phyloP scores from a whole-genome alignment of 192 early-diverging fungal species.

The Umbelopsis isabellina region DNA sequence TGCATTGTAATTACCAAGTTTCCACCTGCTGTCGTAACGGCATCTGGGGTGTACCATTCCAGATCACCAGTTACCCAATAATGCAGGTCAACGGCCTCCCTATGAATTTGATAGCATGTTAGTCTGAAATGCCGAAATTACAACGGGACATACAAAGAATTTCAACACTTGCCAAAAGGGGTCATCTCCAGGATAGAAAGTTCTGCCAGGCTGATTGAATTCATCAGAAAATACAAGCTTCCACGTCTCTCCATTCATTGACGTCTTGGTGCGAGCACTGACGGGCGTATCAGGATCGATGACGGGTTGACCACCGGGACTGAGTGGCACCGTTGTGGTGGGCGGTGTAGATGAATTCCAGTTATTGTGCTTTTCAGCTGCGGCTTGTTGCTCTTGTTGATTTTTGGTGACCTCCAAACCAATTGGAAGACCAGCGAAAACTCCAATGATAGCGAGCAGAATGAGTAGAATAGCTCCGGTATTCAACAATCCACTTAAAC shows the following conservation, averaged over 20 bases:
- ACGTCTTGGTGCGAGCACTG: constrained; percentile 38
- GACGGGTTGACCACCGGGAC: not conserved
- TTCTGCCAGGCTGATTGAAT: constrained; percentile 56
- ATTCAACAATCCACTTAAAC: not conserved
- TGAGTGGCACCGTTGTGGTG: not conserved
- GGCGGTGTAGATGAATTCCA: constrained; percentile 6
- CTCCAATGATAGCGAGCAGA: not conserved
- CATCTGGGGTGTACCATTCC: constrained; percentile 59
- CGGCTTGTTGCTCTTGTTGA: not conserved
- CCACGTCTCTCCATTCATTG: constrained; percentile 48
- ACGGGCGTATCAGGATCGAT: constrained; percentile 51
- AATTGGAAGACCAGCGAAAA: constrained; percentile 1
- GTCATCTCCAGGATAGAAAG: constrained; percentile 57
- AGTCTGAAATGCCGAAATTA: not conserved
- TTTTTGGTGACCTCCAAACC: not conserved
- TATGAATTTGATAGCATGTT: constrained; percentile 22
- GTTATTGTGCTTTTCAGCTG: constrained; percentile 5
- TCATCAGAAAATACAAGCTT: constrained; percentile 64
- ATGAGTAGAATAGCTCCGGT: not conserved
- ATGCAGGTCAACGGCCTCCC: constrained; percentile 58
- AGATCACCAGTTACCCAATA: constrained; percentile 56
- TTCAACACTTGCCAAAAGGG: constrained; percentile 44
- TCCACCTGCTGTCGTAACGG: constrained; percentile 50
- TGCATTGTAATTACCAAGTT: constrained; percentile 52
- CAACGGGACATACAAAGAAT: constrained; percentile 48